Conservation (phyloP, 2,329 filamentous ascomycete genomes). For the Aspergillus novofumigatus region DNA sequence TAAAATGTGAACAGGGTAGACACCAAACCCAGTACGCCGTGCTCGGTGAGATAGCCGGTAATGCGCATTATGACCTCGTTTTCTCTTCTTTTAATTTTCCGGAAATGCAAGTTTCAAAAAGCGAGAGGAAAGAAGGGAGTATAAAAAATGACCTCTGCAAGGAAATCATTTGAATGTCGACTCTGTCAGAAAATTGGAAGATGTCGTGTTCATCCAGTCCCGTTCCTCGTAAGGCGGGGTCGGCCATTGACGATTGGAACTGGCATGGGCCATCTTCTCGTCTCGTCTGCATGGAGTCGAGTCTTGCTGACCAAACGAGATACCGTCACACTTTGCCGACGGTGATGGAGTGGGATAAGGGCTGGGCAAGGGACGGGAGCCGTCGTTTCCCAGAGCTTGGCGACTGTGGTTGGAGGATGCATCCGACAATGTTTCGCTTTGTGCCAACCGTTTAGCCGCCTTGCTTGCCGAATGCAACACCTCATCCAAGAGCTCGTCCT, state of each 20-base stretch:
- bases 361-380: slow-evolving; percentile 34
- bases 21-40: slow-evolving; percentile 30
- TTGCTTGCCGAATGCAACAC: slow-evolving; percentile 72
- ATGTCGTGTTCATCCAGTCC: slow-evolving; percentile 82
- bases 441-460: slow-evolving; percentile 67
- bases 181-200: slow-evolving; percentile 74
- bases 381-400: slow-evolving; percentile 24
- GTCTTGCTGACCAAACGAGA: slow-evolving; percentile 63
- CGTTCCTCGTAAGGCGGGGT: slow-evolving; percentile 93
- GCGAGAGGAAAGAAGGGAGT: slow-evolving; percentile 9
- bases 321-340: slow-evolving; percentile 76
- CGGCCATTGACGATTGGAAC: slow-evolving; percentile 71
- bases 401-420: slow-evolving; percentile 55
- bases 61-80: slow-evolving; percentile 21
- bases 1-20: slow-evolving; percentile 17
- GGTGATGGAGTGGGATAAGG: slow-evolving; percentile 70
- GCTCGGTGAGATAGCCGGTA: slow-evolving; percentile 23
- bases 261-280: slow-evolving; percentile 49
- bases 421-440: slow-evolving; percentile 29
- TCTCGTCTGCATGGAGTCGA: slow-evolving; percentile 58
- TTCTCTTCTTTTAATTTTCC: slow-evolving; percentile 13
- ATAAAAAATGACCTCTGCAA: slow-evolving; percentile 8
- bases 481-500: slow-evolving; percentile 93
- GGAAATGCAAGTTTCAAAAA: not conserved
- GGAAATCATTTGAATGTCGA: slow-evolving; percentile 32